Percentiles rank a stretch among this genome's conserved stretches.
Conservation (phyloP, 169 alveolate species). For the Plasmodium inui region DNA sequence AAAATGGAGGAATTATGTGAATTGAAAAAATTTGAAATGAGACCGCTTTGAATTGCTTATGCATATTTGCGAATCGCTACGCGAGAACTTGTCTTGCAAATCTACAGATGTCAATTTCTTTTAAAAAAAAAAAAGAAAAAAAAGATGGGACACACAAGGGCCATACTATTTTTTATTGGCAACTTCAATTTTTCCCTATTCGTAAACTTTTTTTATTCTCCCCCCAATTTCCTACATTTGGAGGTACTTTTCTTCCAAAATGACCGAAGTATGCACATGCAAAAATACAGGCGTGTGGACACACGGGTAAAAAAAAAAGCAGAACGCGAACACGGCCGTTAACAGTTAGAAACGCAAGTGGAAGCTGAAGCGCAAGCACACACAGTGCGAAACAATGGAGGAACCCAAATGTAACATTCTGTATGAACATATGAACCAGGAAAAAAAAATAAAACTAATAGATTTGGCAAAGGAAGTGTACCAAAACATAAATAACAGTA, state of each 20-base stretch:
- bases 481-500: constrained; percentile 56
- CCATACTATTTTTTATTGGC: not conserved
- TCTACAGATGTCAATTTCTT: not conserved
- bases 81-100: constrained; percentile 3
- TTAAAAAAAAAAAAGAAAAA: not conserved
- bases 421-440: constrained; percentile 72
- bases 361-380: not conserved
- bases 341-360: not conserved
- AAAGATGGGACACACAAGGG: not conserved
- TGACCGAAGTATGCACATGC: not conserved
- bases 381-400: constrained; percentile 31
- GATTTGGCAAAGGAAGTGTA: constrained; percentile 64
- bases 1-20: not conserved
- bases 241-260: not conserved
- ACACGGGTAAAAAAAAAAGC: not conserved
- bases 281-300: not conserved
- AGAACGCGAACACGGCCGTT: not conserved
- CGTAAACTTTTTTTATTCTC: not conserved
- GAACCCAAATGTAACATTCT: constrained; percentile 71
- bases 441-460: constrained; percentile 60
- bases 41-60: not conserved
- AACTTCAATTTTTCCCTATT: not conserved
- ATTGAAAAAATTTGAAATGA: not conserved
- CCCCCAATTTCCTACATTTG: not conserved
- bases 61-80: not conserved